These are phyloP conservation scores for Elongisporangium anandrum DNA, from an alignment of 352 stramenopile genomes.

Conservation along the genomic window DNA sequence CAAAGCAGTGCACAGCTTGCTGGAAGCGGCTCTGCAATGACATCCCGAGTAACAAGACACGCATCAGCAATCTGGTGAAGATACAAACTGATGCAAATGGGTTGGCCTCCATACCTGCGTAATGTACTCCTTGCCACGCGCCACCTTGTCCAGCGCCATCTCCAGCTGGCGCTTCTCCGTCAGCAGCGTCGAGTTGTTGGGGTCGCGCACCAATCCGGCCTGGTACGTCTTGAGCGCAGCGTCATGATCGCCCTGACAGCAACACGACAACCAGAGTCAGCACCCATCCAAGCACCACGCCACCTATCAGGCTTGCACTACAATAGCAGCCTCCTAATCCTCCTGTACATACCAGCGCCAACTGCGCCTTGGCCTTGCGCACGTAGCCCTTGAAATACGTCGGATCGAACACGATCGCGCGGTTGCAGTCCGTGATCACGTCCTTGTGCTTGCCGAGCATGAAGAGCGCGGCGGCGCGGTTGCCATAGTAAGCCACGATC, in stretches of 20 bases:
- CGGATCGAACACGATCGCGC: constrained; percentile 85
- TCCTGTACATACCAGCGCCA: constrained; percentile 47
- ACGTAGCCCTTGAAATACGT: constrained; percentile 90
- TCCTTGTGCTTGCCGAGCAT: constrained; percentile 90
- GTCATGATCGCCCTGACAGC: constrained; percentile 57
- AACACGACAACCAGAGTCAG: constrained; percentile 1
- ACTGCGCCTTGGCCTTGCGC: constrained; percentile 85
- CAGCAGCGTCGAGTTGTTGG: constrained; percentile 73
- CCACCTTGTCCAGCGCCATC: constrained; percentile 77
- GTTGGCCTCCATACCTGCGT: constrained; percentile 34
- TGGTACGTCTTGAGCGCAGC: constrained; percentile 75
- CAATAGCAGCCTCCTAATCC: too few species aligned
- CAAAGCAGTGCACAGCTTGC: constrained; percentile 68
- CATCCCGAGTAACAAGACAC: not conserved
- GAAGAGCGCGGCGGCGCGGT: constrained; percentile 87
- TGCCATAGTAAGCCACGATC: constrained; percentile 86
- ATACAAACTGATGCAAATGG: not conserved
- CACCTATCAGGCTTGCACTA: too few species aligned
- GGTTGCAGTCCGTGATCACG: constrained; percentile 88
- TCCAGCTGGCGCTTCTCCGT: constrained; percentile 75
- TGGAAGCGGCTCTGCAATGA: constrained; percentile 43
- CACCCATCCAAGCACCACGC: not conserved
- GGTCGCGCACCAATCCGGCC: constrained; percentile 62
- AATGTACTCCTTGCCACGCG: constrained; percentile 66
- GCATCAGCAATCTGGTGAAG: not conserved